Base-by-base conservation (phyloP, 2,329 filamentous ascomycete genomes). In the Calonectria crousiana region DNA sequence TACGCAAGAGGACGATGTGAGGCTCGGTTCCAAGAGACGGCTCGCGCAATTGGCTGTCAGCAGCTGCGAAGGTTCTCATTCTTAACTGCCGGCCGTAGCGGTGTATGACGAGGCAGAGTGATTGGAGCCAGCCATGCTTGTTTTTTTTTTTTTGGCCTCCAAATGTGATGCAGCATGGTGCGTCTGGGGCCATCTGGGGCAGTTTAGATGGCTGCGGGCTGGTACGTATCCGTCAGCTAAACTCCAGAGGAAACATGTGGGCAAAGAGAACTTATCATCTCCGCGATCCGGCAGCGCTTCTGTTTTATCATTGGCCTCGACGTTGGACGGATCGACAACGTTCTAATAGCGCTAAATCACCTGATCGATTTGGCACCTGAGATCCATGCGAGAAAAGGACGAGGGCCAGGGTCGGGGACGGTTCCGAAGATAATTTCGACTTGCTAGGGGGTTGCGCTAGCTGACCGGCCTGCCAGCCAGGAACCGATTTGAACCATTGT, bases 361-460 rank as follows among this genome's bases (percentile, higher is more conserved):
- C 78, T 80, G 78, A 81, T 81, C 77, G 69, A 73, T 76, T 65
- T 74, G 74, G 76, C 72, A 74, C 64, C 67, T 65, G 65, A 67
- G 73, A 74, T 74, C 77, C 73, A 78, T 78, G 74, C 74, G 68
- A 72, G 62, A 62, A 73, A 78, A 76, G 76, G 78, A 76, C 65
- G 81, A 38, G 72, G 77, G 76, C 79, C 74, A 79, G 79, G 79
- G 68, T 81, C 78, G 79, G 79, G 78, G 71, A 80, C 71, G 73
- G 41, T 75, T 76, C 79, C 76, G 79, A 66, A 74, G 75, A 76
- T 75, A 80, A 72, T 78, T 80, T 69, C 78, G 72, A 75, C 76
- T 71, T 74, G 70, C 76, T 76, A 81, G 75, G 70, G 78, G 75
- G 73, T 49, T 49, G 69, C 77, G 76, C 77, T 81, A 78, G 73